Base-by-base conservation (phyloP, 1,284 basidiomycete species). In the Thecaphora thlaspeos region DNA sequence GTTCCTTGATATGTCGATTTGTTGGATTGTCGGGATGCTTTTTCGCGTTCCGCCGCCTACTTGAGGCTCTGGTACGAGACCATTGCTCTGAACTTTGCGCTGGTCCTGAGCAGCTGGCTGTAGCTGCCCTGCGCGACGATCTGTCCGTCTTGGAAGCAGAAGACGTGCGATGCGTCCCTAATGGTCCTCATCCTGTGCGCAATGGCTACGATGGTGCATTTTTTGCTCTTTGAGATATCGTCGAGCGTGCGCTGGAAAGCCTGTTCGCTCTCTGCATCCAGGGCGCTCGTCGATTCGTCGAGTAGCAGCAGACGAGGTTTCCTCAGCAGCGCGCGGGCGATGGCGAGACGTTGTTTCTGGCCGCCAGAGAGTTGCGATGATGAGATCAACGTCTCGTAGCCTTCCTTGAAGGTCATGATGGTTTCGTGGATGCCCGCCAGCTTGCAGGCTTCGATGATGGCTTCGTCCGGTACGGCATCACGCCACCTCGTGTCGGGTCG, bases 211-310 rank as follows among this genome's bases (percentile, higher is more conserved):
- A 70, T 53, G 4, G 66, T 68, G 15, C 66, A 77, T 74, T 72
- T 37, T 76, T 68, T 43, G 28, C 91, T 91, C 80, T 86, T 88
- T 3, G 90, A 85, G 12, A 91, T 93, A 69, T 86, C 84, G 79
- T 97, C 92, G 22, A 97, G 84, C 0, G 94, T 93, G 19, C 85
- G 86, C 75, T 97, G 94, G 0, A 97, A 94, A 51, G 96, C 83
- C 44, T 88, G 88, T 79, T 97, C 93, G 24, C 55, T 63, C 2
- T 87, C 88, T 24, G 89, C 90, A 80, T 97, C 93, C 32, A 97
- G 83, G 1, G 91, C 92, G 22, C 89, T 91, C 0, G 93, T 96
- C 4, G 91, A 91, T 50, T 76, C 73, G 52, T 77, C 75, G n/a
- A 77, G 81, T 18, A 96, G 81, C 34, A 95, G 82, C 21, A 96